Evolutionary conservation across 148 eudicot species (phyloP), one percentile per base, ranked within the genome.

Genomic region (Persicaria tinctoria): DNA sequence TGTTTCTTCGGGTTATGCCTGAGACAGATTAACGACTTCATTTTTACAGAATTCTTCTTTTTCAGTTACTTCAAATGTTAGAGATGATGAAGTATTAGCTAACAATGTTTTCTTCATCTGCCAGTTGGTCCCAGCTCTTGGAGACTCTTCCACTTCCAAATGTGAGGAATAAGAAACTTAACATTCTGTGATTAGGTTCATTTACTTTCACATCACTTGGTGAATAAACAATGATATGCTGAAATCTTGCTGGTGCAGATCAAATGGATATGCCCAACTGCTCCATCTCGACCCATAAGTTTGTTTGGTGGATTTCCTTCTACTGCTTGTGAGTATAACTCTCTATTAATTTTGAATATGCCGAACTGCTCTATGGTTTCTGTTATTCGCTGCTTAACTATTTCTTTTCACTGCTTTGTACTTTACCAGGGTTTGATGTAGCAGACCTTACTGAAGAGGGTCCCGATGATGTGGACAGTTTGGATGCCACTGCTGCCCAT

Each of bases 181-280:
- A 4, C n/a, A 44, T 57, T 4, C 5, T 72, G 64, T 68, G 27
- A 44, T 16, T 75, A 7, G 62, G n/a, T 1, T 55, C 32, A 32
- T 68, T 14, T 69, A 73, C 71, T 72, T 27, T 59, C 50, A 27
- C 10, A 70, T 74, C 76, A 6, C 46, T 76, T 72, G 73, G 16
- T 60, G 56, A 54, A 78, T 63, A 46, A 32, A 6, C 71, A 17
- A 10, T 71, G 38, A 49, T 47, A 66, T 68, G 64, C 69, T 74
- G 17, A 68, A 49, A 74, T 44, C 68, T 80, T 62, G 54, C 72
- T 64, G 49, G 59, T 85, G 87, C 87, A 93, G 98, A 90, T 93
- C 63, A 93, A 93, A 79, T 93, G 98, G 97, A 93, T 93, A 69
- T 93, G 97, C 83, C 97, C 97, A 57, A 90, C 97, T 73, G 93